phyloP scores from a whole-genome alignment of 139 green algal genomes.

The Diplosphaera chodatii region DNA sequence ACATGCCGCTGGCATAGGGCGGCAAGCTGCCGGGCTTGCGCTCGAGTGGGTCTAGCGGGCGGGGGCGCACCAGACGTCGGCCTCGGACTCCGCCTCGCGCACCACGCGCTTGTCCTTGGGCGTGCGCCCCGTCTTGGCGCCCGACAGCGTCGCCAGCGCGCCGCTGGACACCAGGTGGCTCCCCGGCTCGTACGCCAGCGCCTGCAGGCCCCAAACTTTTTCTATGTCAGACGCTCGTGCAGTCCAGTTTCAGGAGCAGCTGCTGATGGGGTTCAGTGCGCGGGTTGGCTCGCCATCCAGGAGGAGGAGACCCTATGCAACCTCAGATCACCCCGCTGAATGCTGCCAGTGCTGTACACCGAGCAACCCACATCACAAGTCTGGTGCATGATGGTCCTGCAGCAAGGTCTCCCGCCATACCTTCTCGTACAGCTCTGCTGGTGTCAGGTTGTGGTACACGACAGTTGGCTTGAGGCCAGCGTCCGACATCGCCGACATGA shows the following conservation, averaged over 20 bases:
- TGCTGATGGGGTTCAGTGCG: too few species aligned
- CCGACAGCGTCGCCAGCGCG: conserved; percentile 69
- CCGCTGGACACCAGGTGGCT: conserved; percentile 61
- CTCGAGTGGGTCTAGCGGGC: too few species aligned
- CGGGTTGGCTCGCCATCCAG: too few species aligned
- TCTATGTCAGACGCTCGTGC: too few species aligned
- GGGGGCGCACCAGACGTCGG: conserved; percentile 89
- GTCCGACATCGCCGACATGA: conserved; percentile 44
- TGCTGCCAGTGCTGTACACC: too few species aligned
- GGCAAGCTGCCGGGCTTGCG: too few species aligned
- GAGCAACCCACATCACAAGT: too few species aligned
- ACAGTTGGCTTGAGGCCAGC: conserved; percentile 63
- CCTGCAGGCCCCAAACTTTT: conserved; percentile 16
- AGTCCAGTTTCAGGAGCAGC: neutral
- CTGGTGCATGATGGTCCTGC: too few species aligned
- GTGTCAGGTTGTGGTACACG: conserved; percentile 68
- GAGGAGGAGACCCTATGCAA: too few species aligned
- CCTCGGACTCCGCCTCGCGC: conserved; percentile 55
- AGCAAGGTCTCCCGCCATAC: neutral
- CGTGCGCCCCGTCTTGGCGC: conserved; percentile 82
- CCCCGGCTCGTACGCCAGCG: conserved; percentile 60
- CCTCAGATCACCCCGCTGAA: too few species aligned
- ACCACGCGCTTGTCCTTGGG: conserved; percentile 94
- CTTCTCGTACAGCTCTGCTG: conserved; percentile 59
- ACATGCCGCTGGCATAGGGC: too few species aligned